Percentiles rank a stretch among this genome's conserved stretches.
phyloP scores from a whole-genome alignment of 2,329 filamentous ascomycete species.

The Canariomyces notabilis region DNA sequence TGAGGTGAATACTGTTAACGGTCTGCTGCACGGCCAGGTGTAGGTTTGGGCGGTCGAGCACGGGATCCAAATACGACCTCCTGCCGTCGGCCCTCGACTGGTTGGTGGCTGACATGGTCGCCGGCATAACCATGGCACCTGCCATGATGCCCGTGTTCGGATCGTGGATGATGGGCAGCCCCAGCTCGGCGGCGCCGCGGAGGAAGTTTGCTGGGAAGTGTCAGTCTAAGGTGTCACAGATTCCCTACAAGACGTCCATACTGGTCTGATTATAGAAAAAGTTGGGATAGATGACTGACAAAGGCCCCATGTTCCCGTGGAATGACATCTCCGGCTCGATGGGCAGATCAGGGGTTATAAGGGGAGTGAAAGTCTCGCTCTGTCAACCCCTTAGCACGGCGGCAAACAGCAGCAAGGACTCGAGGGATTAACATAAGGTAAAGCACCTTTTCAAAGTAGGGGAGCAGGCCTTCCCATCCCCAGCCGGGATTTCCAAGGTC shows the following conservation, averaged over 20 bases:
- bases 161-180: slow-evolving; percentile 33
- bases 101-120: slow-evolving; percentile 34
- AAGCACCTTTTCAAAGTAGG: slow-evolving; percentile 21
- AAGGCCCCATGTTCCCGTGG: slow-evolving; percentile 33
- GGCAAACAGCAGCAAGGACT: too few species aligned
- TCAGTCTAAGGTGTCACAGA: background rate
- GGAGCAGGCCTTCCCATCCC: slow-evolving; percentile 16
- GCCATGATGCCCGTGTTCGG: slow-evolving; percentile 34
- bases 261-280: slow-evolving; percentile 38
- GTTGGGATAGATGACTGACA: slow-evolving; percentile 36
- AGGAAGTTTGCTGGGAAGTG: slow-evolving; percentile 33
- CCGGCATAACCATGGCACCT: slow-evolving; percentile 35
- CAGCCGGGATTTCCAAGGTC: slow-evolving; percentile 18
- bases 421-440: slow-evolving; percentile 11
- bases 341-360: slow-evolving; percentile 21
- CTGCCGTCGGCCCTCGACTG: slow-evolving; percentile 38
- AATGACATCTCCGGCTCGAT: slow-evolving; percentile 26
- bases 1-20: slow-evolving; percentile 35
- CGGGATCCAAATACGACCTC: slow-evolving; percentile 37
- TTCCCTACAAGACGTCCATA: slow-evolving; percentile 21
- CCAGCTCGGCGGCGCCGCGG: slow-evolving; percentile 34
- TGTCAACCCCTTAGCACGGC: slow-evolving; percentile 29
- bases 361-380: slow-evolving; percentile 35
- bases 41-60: slow-evolving; percentile 34
- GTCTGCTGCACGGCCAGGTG: slow-evolving; percentile 36